Evolutionary conservation across 2,329 filamentous ascomycete species (phyloP).

Genomic region (Kalmusia sp.): DNA sequence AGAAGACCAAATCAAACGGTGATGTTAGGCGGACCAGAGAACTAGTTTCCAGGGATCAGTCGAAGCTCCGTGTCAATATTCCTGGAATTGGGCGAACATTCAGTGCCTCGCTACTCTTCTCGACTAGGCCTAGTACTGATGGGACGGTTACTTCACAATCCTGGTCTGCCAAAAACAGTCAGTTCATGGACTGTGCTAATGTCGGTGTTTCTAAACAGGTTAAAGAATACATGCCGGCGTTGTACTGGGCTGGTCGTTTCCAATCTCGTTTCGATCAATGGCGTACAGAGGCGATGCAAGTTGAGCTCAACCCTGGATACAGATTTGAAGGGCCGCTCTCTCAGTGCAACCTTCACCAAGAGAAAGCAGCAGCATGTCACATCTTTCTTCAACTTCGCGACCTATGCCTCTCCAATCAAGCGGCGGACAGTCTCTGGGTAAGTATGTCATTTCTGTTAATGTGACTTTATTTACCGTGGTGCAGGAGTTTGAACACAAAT

Average conservation of each 20-base stretch:
- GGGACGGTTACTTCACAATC: no score
- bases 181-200: constrained; percentile 27
- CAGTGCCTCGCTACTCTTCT: background rate
- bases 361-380: constrained; percentile 33
- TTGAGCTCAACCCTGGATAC: constrained; percentile 21
- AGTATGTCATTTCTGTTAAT: background rate
- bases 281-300: constrained; percentile 40
- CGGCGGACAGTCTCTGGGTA: constrained; percentile 45
- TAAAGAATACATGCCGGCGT: constrained; percentile 40
- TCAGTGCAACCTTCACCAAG: constrained; percentile 32
- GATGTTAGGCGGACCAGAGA: background rate
- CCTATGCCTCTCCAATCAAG: constrained; percentile 34
- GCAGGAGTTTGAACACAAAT: constrained; percentile 44
- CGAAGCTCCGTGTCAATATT: background rate
- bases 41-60: background rate
- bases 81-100: background rate
- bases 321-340: constrained; percentile 22
- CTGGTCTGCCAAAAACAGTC: background rate
- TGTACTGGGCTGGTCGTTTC: constrained; percentile 46
- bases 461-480: background rate
- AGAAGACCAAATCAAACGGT: background rate
- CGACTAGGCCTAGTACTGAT: background rate
- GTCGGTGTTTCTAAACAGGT: constrained; percentile 28
- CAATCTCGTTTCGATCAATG: constrained; percentile 42
- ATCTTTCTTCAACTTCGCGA: constrained; percentile 42